These are phyloP conservation scores for Pascua sp. DNA, from an alignment of 1,284 basidiomycete genomes.

Conservation along the genomic window DNA sequence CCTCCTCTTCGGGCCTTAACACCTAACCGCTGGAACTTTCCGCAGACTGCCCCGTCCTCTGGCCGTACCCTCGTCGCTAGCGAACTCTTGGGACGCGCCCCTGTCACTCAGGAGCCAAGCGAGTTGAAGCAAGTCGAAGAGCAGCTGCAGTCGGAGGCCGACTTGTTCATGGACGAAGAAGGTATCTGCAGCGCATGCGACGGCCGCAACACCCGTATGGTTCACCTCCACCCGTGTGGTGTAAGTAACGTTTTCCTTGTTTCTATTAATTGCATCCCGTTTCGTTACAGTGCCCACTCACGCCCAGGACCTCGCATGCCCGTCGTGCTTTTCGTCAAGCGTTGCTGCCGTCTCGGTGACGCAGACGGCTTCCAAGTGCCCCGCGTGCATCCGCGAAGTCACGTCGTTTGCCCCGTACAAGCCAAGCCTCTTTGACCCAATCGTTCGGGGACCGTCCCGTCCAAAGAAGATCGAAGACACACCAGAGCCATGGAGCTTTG, in stretches of 20 bases:
- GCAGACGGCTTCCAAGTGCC: slow-evolving; percentile 29
- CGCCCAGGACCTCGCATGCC: slow-evolving; percentile 28
- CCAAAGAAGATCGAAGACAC: not conserved
- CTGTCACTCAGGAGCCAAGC: too few species aligned
- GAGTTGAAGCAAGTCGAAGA: not conserved
- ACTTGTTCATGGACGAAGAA: not conserved
- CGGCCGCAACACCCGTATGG: not conserved
- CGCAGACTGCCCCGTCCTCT: too few species aligned
- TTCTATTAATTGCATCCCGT: too few species aligned
- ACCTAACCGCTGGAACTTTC: too few species aligned
- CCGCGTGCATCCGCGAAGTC: slow-evolving; percentile 27
- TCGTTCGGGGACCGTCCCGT: not conserved
- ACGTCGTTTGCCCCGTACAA: slow-evolving; percentile 19
- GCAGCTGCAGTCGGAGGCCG: not conserved
- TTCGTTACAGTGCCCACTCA: not conserved
- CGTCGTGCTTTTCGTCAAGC: slow-evolving; percentile 36
- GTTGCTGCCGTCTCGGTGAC: slow-evolving; percentile 36
- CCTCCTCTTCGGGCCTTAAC: too few species aligned
- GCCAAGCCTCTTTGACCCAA: not conserved
- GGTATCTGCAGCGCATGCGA: slow-evolving; percentile 5
- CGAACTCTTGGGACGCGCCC: too few species aligned
- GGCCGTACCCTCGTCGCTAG: too few species aligned
- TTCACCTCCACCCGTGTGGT: slow-evolving; percentile 4
- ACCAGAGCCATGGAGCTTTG: not conserved
- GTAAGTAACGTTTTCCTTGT: not conserved